These are phyloP conservation scores for Quercus glauca DNA, from an alignment of 306 rosid species.

Conservation along the genomic window DNA sequence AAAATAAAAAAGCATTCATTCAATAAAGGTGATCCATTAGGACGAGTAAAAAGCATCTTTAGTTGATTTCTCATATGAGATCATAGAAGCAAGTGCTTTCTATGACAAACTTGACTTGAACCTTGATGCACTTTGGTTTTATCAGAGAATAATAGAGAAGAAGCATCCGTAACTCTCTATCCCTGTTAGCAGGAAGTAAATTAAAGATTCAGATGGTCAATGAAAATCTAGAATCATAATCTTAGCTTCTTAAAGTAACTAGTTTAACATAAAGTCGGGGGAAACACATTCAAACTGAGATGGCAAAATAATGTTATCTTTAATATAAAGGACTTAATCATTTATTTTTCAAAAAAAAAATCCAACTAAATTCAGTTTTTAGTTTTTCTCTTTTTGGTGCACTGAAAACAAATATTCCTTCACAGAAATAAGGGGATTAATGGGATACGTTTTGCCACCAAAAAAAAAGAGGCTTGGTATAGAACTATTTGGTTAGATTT, in stretches of 20 bases:
- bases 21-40: neutral
- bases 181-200: neutral
- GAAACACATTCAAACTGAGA: neutral
- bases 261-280: neutral
- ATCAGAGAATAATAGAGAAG: neutral
- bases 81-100: neutral
- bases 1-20: neutral
- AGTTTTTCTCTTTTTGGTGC: neutral
- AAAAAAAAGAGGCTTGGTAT: constrained; percentile 9
- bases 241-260: neutral
- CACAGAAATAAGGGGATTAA: neutral
- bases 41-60: neutral
- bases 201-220: neutral
- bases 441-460: neutral
- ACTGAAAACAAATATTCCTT: neutral
- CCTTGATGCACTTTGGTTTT: neutral
- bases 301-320: neutral
- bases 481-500: constrained; percentile 36
- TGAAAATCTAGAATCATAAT: neutral
- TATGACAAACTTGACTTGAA: neutral
- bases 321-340: neutral
- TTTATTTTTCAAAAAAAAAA: neutral
- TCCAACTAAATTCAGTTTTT: neutral
- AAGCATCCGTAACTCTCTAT: neutral
- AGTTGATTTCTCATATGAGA: neutral